Percentiles rank a stretch among this genome's conserved stretches.
These are phyloP conservation scores for Gyromitra esculenta DNA, from an alignment of 2,329 filamentous ascomycete species.

Conservation along the genomic window DNA sequence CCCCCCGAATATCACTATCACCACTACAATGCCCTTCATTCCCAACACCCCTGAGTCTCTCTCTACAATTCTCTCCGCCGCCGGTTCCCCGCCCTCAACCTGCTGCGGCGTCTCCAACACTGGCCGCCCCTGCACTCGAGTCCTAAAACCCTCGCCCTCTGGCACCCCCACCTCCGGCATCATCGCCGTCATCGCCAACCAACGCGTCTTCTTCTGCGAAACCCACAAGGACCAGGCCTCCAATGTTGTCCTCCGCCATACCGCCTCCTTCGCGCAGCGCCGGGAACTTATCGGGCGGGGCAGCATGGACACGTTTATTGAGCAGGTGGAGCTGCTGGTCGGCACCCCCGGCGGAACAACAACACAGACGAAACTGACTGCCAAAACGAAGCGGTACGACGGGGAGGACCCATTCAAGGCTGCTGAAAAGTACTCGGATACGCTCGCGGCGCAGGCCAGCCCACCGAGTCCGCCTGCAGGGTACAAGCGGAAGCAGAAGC, in stretches of 20 bases:
- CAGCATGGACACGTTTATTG: slow-evolving; percentile 87
- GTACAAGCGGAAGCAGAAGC: slow-evolving; percentile 19
- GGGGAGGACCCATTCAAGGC: slow-evolving; percentile 56
- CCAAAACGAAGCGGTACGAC: slow-evolving; percentile 58
- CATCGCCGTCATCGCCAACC: slow-evolving; percentile 57
- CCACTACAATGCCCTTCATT: slow-evolving; percentile 70
- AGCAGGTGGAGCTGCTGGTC: slow-evolving; percentile 68
- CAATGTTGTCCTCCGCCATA: slow-evolving; percentile 62
- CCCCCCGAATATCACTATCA: background rate
- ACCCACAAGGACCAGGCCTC: slow-evolving; percentile 90
- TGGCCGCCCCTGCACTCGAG: slow-evolving; percentile 80
- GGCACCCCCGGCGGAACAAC: slow-evolving; percentile 54
- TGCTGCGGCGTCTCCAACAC: slow-evolving; percentile 83
- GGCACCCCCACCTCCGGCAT: slow-evolving; percentile 59
- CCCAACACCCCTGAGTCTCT: slow-evolving; percentile 75
- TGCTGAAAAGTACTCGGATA: slow-evolving; percentile 50
- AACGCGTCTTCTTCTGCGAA: slow-evolving; percentile 60
- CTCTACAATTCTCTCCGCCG: slow-evolving; percentile 73
- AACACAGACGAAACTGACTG: slow-evolving; percentile 58
- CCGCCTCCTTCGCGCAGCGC: slow-evolving; percentile 61
- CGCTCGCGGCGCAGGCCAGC: slow-evolving; percentile 42
- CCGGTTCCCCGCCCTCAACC: slow-evolving; percentile 85
- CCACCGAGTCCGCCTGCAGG: slow-evolving; percentile 49
- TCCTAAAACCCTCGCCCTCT: slow-evolving; percentile 69
- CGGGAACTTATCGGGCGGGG: slow-evolving; percentile 72